Evolutionary conservation across 306 rosid species (phyloP).

Genomic region (Cicer judaicum): DNA sequence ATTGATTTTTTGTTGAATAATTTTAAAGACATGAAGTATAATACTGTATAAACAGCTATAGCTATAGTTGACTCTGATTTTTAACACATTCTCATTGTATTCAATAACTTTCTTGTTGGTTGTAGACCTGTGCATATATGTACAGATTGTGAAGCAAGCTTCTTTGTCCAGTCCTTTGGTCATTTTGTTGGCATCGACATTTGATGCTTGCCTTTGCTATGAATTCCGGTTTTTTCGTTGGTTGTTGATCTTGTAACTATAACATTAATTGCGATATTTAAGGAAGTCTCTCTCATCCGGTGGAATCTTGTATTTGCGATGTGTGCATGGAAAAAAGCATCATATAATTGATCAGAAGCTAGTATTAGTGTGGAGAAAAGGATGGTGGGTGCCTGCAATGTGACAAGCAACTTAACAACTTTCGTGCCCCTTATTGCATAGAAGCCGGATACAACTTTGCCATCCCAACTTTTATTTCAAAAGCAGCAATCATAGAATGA

Average conservation of each 20-base stretch:
- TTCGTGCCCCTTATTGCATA: not conserved
- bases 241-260: not conserved
- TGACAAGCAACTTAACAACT: not conserved
- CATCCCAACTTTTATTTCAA: not conserved
- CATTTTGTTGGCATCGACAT: slow-evolving; percentile 23
- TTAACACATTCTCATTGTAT: slow-evolving; percentile 9
- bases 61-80: slow-evolving; percentile 6
- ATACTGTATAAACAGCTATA: not conserved
- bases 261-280: not conserved
- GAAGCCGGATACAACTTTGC: not conserved
- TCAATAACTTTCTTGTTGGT: slow-evolving; percentile 8
- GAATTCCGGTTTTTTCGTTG: slow-evolving; percentile 1
- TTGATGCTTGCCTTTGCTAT: slow-evolving; percentile 14
- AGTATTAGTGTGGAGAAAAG: not conserved
- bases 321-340: not conserved
- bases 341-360: not conserved
- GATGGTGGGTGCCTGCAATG: not conserved
- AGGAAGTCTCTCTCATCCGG: not conserved
- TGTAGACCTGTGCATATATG: slow-evolving; percentile 25
- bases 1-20: not conserved
- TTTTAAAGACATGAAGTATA: slow-evolving; percentile 12
- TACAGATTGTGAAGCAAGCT: slow-evolving; percentile 21
- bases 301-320: not conserved
- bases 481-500: not conserved
- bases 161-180: not conserved